A percentile compares a stretch with the other conserved stretches of the same genome.
Evolutionary conservation across 306 rosid species (phyloP).

Genomic region (Vigna reflexopilosa): DNA sequence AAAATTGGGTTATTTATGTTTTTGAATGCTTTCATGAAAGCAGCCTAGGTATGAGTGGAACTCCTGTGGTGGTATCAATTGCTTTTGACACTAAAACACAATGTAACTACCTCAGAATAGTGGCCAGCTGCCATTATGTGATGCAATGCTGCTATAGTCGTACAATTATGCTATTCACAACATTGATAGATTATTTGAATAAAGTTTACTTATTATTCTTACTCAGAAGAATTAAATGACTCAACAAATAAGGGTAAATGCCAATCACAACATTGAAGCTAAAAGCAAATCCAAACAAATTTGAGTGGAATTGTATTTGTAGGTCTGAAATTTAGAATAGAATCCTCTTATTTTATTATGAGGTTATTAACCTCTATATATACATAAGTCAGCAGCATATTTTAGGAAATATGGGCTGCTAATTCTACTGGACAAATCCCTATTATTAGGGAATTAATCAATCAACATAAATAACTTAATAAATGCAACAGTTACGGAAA

Average conservation of each 20-base stretch:
- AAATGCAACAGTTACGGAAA: too few species aligned
- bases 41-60: not conserved
- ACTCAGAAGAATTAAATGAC: slow-evolving; percentile 6
- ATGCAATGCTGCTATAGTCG: not conserved
- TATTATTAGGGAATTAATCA: too few species aligned
- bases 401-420: too few species aligned
- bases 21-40: not conserved
- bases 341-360: too few species aligned
- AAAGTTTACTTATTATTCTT: not conserved
- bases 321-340: too few species aligned
- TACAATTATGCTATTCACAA: not conserved
- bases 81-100: not conserved
- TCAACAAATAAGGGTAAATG: not conserved
- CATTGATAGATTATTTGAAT: not conserved
- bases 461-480: too few species aligned
- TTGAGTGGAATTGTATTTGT: not conserved
- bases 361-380: too few species aligned
- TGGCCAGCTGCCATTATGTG: not conserved
- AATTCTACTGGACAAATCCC: too few species aligned
- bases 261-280: not conserved
- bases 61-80: not conserved
- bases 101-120: not conserved
- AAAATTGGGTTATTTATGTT: not conserved
- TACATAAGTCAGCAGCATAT: too few species aligned
- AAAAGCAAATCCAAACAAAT: not conserved